A percentile compares a stretch with the other conserved stretches of the same genome.
Evolutionary conservation across 495 filamentous ascomycete species (phyloP).

Genomic region (Penicillium steckii): DNA sequence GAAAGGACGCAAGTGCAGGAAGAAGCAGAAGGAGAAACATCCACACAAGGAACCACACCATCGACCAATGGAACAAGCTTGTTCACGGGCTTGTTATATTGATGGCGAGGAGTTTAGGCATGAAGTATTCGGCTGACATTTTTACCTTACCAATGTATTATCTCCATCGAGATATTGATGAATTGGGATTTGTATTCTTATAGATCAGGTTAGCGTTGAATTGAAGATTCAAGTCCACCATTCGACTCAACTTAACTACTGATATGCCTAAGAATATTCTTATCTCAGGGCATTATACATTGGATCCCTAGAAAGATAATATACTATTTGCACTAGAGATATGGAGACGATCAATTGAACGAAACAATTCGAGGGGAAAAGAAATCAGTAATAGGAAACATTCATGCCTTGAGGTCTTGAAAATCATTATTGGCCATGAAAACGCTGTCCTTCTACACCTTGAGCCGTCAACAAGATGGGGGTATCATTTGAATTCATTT

Average conservation of each 20-base stretch:
- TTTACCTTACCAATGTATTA: constrained; percentile 5
- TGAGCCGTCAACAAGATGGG: constrained; percentile 11
- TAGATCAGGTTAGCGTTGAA: neutral
- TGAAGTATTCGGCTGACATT: constrained; percentile 2
- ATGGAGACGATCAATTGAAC: too few species aligned
- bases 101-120: constrained; percentile 13
- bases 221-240: neutral
- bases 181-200: neutral
- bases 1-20: constrained; percentile 16
- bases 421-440: neutral
- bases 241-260: too few species aligned
- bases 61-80: neutral
- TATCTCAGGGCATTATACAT: too few species aligned
- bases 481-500: constrained; percentile 31
- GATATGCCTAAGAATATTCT: too few species aligned
- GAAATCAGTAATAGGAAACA: neutral
- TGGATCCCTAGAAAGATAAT: too few species aligned
- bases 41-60: neutral
- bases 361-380: neutral
- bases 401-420: neutral
- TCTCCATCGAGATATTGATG: neutral
- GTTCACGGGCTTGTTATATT: constrained; percentile 18
- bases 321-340: too few species aligned
- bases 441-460: constrained; percentile 1
- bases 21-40: constrained; percentile 2